Evolutionary conservation across 108 stramenopile genomes (phyloP).

Genomic region (Pseudonitzschia multiseries): DNA sequence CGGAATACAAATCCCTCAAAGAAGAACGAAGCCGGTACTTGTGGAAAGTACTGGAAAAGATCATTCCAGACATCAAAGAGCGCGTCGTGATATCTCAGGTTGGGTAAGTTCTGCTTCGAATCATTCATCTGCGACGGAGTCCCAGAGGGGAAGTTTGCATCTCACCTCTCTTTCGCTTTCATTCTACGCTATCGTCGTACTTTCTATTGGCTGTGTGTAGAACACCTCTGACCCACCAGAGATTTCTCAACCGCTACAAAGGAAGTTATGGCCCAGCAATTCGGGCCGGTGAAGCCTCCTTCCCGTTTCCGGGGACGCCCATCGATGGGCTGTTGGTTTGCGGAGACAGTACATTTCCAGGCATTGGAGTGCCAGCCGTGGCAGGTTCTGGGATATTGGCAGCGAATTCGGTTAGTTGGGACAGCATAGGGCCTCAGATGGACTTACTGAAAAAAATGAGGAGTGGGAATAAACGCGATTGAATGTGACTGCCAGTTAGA

Average conservation of each 20-base stretch:
- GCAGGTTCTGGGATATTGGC: slow-evolving; percentile 87
- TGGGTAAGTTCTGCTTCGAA: slow-evolving; percentile 38
- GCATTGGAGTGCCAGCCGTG: slow-evolving; percentile 91
- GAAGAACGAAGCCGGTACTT: slow-evolving; percentile 81
- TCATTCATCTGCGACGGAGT: neutral
- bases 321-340: slow-evolving; percentile 57
- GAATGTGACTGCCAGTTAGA: too few species aligned
- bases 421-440: slow-evolving; percentile 54
- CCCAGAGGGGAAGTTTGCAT: neutral
- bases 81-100: slow-evolving; percentile 50
- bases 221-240: slow-evolving; percentile 79
- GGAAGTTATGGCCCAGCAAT: slow-evolving; percentile 90
- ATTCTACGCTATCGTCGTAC: neutral
- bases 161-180: neutral
- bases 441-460: slow-evolving; percentile 43
- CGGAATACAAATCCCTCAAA: slow-evolving; percentile 78
- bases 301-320: slow-evolving; percentile 72
- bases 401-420: slow-evolving; percentile 69
- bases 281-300: slow-evolving; percentile 71
- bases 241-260: slow-evolving; percentile 76
- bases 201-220: neutral
- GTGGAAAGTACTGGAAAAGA: slow-evolving; percentile 81
- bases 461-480: neutral
- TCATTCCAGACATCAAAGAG: slow-evolving; percentile 76
- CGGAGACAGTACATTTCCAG: slow-evolving; percentile 85